Base-by-base conservation (phyloP, 2,329 filamentous ascomycete genomes). In the Calycina marina region DNA sequence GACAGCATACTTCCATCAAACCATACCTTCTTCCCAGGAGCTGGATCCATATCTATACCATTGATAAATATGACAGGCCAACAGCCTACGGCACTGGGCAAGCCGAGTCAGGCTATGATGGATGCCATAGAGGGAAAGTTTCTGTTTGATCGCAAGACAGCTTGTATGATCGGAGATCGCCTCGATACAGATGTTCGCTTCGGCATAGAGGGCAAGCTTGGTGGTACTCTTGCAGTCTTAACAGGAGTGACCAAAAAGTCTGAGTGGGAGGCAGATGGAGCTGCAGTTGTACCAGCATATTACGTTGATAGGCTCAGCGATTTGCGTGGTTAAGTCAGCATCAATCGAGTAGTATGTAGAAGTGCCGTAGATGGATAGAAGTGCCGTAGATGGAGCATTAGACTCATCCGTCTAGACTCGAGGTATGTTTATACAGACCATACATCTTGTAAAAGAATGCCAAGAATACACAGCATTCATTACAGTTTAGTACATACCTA, bases 51-150 rank as follows among this genome's bases (percentile, higher is more conserved):
- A 41, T 76, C 77, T 30, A 73, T 82, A 15, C 83, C 85, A 2
- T 59, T 98, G 38, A 65, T 77, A 33, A 78, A 79, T 53, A 83
- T 83, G 64, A 63, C 69, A 12, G 67, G 67, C 3, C 59, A 71
- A 52, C 65, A 79, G 47, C 88, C 90, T 1, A 58, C 84, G 18
- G 75, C 82, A 3, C 61, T 96, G 25, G 90, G 90, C 1, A 98
- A 98, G 61, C 90, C 90, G 3, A 93, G 84, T 53, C 85, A 93
- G 61, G 88, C 88, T 4, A 98, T 98, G 90, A 93, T 98, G 88
- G 88, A 96, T 55, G 85, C 90, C 3, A 80, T 98, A 36, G 88
- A 96, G 62, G 88, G 88, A 37, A 93, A 93, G 57, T 94, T 96
- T 56, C 68, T 80, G 44, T 78, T 98, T 33, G 77, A 96, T 54